Evolutionary conservation across 768 basidiomycete genomes (phyloP).

Genomic region (Tricholoma terreum): DNA sequence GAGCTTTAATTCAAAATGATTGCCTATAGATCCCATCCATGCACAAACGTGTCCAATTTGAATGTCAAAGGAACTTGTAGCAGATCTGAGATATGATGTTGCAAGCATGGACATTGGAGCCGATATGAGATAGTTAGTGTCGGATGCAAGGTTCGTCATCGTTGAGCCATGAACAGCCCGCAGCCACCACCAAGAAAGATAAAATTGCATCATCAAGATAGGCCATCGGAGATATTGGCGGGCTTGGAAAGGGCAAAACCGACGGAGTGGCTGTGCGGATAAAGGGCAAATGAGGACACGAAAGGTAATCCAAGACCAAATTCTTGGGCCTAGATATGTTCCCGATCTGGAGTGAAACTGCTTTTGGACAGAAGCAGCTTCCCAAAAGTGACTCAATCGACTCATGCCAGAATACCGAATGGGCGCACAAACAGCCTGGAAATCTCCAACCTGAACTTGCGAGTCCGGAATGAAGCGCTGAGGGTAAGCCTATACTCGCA

Average conservation of each 20-base stretch:
- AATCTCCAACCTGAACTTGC: neutral
- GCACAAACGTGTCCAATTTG: too few species aligned
- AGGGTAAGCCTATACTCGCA: neutral
- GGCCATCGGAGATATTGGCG: neutral
- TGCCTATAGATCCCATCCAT: neutral
- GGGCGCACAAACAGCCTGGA: neutral
- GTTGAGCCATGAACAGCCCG: too few species aligned
- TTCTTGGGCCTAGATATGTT: conserved; percentile 6
- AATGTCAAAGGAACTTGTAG: neutral
- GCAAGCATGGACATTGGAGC: too few species aligned
- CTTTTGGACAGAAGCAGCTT: conserved; percentile 3
- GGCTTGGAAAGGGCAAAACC: neutral
- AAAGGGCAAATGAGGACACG: conserved; percentile 9
- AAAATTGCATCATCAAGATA: neutral
- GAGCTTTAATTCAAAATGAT: neutral
- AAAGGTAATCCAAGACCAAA: conserved; percentile 11
- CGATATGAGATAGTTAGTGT: neutral
- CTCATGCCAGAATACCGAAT: neutral
- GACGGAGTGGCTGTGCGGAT: conserved; percentile 12
- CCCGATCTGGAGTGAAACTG: conserved; percentile 12
- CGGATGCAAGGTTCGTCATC: too few species aligned
- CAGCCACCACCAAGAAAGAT: neutral
- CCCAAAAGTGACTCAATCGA: neutral
- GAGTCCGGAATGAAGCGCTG: neutral
- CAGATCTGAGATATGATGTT: neutral